Evolutionary conservation across 2,329 filamentous ascomycete species (phyloP).

Genomic region (Aspergillus quadricinctus): DNA sequence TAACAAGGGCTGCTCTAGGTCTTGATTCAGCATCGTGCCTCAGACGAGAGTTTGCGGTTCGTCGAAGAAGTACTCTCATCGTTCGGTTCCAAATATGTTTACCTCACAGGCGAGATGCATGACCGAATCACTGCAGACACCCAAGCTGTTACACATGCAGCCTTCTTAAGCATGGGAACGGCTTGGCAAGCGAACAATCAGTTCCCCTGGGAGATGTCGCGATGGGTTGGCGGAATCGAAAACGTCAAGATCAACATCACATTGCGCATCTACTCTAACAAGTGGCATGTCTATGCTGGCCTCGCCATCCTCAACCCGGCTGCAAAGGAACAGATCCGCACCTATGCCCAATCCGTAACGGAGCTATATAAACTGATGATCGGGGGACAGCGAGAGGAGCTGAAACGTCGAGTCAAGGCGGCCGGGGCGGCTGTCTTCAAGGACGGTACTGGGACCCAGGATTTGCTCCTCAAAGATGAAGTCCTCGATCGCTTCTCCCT

Average conservation of each 20-base stretch:
- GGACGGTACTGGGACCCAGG: constrained; percentile 48
- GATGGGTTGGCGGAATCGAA: constrained; percentile 94
- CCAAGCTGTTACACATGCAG: constrained; percentile 94
- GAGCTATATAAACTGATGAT: constrained; percentile 97
- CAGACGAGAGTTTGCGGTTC: constrained; percentile 68
- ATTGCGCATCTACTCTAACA: constrained; percentile 93
- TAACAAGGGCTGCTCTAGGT: constrained; percentile 44
- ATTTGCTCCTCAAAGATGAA: constrained; percentile 70
- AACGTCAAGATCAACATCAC: constrained; percentile 99
- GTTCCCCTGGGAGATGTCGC: constrained; percentile 95
- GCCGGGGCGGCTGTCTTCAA: constrained; percentile 72
- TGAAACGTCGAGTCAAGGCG: constrained; percentile 69
- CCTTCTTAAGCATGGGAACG: constrained; percentile 95
- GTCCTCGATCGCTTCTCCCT: constrained; percentile 87
- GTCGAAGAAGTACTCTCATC: constrained; percentile 79
- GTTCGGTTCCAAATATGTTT: constrained; percentile 78
- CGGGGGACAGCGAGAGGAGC: constrained; percentile 70
- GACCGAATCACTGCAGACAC: constrained; percentile 98
- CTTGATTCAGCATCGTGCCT: constrained; percentile 87
- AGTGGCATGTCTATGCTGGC: constrained; percentile 99
- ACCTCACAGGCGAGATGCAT: constrained; percentile 80
- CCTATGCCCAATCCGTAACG: constrained; percentile 89
- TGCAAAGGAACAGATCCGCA: constrained; percentile 84
- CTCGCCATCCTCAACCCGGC: constrained; percentile 95
- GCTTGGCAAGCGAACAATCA: constrained; percentile 94